These are phyloP conservation scores for Inga leiocalycina DNA, from an alignment of 306 rosid genomes.

Conservation along the genomic window DNA sequence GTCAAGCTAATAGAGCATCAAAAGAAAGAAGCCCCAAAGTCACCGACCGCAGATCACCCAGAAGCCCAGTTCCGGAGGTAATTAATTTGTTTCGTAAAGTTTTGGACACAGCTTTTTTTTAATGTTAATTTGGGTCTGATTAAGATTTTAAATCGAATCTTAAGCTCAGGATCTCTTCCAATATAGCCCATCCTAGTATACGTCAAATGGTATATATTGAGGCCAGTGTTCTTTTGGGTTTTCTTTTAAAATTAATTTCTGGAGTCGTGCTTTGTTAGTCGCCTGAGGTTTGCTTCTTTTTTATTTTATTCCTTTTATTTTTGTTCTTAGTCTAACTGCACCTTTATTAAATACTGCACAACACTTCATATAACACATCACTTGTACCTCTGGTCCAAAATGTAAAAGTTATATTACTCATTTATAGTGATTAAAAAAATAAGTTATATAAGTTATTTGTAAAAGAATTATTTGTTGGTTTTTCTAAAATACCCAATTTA, in stretches of 20 bases:
- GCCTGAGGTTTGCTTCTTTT: neutral
- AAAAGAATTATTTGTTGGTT: too few species aligned
- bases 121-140: neutral
- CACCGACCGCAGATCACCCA: slow-evolving; percentile 73
- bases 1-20: slow-evolving; percentile 53
- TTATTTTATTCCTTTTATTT: neutral
- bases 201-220: neutral
- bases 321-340: neutral
- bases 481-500: too few species aligned
- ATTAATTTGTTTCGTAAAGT: neutral
- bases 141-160: neutral
- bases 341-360: neutral
- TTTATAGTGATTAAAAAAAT: too few species aligned
- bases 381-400: too few species aligned
- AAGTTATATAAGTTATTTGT: too few species aligned
- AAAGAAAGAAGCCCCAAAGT: slow-evolving; percentile 91
- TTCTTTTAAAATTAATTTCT: neutral
- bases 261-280: neutral
- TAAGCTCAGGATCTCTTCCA: neutral
- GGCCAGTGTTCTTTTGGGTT: neutral
- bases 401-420: too few species aligned
- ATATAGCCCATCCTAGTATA: too few species aligned
- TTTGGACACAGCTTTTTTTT: neutral
- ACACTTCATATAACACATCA: too few species aligned
- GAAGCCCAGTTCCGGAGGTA: slow-evolving; percentile 85